Percentiles rank a stretch among this genome's conserved stretches.
These are phyloP conservation scores for Tetracladium maxilliforme DNA, from an alignment of 2,329 filamentous ascomycete species.

Conservation along the genomic window DNA sequence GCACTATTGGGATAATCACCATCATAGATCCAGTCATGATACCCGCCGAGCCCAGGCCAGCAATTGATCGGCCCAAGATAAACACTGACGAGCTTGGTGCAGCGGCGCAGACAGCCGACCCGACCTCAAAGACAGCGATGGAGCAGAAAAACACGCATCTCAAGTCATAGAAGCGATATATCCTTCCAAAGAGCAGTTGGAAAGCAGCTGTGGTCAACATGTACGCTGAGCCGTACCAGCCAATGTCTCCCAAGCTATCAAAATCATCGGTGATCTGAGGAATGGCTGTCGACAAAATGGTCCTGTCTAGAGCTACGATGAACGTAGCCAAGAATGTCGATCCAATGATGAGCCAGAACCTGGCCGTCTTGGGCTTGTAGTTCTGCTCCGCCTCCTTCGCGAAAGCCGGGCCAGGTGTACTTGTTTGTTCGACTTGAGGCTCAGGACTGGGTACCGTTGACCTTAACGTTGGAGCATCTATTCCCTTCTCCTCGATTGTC, in stretches of 20 bases:
- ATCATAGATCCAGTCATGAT: conserved; percentile 19
- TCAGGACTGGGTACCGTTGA: too few relatives aligned
- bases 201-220: conserved; percentile 16
- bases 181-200: conserved; percentile 9
- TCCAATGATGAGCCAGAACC: background rate
- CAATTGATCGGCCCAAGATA: conserved; percentile 18
- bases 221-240: conserved; percentile 27
- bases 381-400: too few relatives aligned
- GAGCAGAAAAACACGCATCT: conserved; percentile 6
- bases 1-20: conserved; percentile 12
- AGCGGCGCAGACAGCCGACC: conserved; percentile 8
- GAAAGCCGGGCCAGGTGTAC: too few relatives aligned
- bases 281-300: conserved; percentile 20
- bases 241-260: conserved; percentile 24
- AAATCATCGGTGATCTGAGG: conserved; percentile 20
- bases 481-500: too few relatives aligned
- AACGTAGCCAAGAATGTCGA: background rate
- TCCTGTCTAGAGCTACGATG: conserved; percentile 12
- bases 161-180: conserved; percentile 7
- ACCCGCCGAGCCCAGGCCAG: conserved; percentile 17
- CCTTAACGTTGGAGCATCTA: too few relatives aligned
- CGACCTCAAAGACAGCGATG: conserved; percentile 6
- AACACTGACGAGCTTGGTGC: conserved; percentile 9
- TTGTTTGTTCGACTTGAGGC: too few relatives aligned
- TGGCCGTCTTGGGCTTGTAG: too few relatives aligned